A percentile compares a stretch with the other conserved stretches of the same genome.
phyloP scores from a whole-genome alignment of 345 rosid genomes.

The Mangifera indica region DNA sequence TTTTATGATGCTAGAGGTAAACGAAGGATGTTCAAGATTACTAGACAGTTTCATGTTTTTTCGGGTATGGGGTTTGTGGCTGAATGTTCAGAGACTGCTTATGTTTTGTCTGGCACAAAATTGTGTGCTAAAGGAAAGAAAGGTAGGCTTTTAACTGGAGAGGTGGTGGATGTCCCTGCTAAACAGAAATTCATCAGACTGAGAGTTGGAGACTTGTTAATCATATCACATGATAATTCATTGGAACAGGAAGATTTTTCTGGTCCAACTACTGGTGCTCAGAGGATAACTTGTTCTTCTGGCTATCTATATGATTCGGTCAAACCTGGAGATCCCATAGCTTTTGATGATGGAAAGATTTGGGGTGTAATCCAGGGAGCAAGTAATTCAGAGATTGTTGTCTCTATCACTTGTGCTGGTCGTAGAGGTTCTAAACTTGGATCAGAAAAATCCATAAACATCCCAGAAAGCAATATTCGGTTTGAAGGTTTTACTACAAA shows the following conservation, averaged over 20 bases:
- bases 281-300: conserved; percentile 52
- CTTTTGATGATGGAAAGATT: conserved; percentile 72
- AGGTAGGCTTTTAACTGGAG: conserved; percentile 39
- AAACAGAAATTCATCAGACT: conserved; percentile 49
- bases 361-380: conserved; percentile 63
- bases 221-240: conserved; percentile 40
- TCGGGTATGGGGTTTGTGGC: conserved; percentile 55
- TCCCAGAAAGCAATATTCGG: conserved; percentile 56
- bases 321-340: conserved; percentile 58
- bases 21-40: conserved; percentile 47
- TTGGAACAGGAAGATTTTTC: conserved; percentile 26
- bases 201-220: conserved; percentile 59
- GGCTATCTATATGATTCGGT: conserved; percentile 62
- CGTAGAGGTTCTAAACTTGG: conserved; percentile 61
- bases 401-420: conserved; percentile 59
- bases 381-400: conserved; percentile 51
- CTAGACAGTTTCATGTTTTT: conserved; percentile 45
- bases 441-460: conserved; percentile 68
- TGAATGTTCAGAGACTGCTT: conserved; percentile 55
- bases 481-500: conserved; percentile 68
- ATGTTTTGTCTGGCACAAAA: conserved; percentile 54
- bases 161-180: conserved; percentile 57
- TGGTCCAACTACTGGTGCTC: conserved; percentile 32
- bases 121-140: conserved; percentile 47
- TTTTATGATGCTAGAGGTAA: conserved; percentile 63